Conservation (phyloP, 495 filamentous ascomycete genomes). For the Daldinia loculata region DNA sequence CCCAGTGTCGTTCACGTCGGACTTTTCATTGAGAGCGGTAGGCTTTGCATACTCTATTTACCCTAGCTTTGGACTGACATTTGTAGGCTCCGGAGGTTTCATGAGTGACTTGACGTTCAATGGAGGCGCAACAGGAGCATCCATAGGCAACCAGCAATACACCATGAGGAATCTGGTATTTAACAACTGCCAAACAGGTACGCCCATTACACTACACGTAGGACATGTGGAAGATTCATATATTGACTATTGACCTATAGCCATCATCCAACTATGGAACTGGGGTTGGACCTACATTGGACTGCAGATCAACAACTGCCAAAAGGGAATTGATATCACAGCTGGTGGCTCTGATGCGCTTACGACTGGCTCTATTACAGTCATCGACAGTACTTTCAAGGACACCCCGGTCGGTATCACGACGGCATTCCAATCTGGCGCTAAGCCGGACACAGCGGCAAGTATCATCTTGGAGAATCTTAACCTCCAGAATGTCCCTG, state of each 20-base stretch:
- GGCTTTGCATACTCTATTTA: not conserved
- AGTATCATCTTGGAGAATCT: conserved; percentile 73
- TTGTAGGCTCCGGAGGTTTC: conserved; percentile 74
- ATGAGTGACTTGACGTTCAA: conserved; percentile 71
- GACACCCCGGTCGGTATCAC: conserved; percentile 74
- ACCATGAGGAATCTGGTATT: conserved; percentile 79
- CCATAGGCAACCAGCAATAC: conserved; percentile 82
- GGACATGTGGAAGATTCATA: not conserved
- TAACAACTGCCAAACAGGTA: conserved; percentile 61
- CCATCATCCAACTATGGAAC: conserved; percentile 63
- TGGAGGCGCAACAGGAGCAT: conserved; percentile 72
- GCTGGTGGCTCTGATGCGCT: conserved; percentile 55
- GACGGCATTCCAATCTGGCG: conserved; percentile 66
- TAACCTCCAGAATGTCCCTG: conserved; percentile 64
- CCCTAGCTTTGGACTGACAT: not conserved
- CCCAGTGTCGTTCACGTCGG: conserved; percentile 72
- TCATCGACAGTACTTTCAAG: conserved; percentile 78
- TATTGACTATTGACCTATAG: conserved; percentile 24
- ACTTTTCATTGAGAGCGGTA: conserved; percentile 76
- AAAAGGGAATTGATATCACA: conserved; percentile 70
- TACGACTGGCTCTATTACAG: conserved; percentile 63
- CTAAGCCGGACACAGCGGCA: conserved; percentile 59
- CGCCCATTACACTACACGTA: not conserved
- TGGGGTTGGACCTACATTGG: conserved; percentile 67
- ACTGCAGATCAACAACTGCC: conserved; percentile 69